phyloP scores from a whole-genome alignment of 2,329 filamentous ascomycete species.

The Fusarium armeniacum region DNA sequence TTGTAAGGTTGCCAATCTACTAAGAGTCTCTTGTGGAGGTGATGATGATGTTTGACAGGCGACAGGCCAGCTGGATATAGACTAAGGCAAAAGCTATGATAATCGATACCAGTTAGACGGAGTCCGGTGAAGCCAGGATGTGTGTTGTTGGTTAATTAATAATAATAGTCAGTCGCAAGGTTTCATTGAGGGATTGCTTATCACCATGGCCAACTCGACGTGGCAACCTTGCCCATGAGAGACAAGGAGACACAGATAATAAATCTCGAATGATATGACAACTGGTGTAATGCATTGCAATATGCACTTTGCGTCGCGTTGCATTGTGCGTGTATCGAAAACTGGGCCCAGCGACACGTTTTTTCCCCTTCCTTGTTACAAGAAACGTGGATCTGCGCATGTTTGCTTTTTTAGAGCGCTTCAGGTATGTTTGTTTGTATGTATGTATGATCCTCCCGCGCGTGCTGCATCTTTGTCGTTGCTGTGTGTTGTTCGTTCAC shows the following conservation, averaged over 20 bases:
- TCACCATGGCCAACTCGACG: conserved; percentile 10
- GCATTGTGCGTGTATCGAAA: conserved; percentile 9
- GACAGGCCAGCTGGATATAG: conserved; percentile 23
- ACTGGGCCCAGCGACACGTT: conserved; percentile 7
- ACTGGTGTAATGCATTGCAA: not conserved
- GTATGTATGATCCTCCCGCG: conserved; percentile 31
- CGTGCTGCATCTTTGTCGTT: conserved; percentile 4
- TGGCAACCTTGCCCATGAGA: conserved; percentile 5
- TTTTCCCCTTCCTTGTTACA: conserved; percentile 3
- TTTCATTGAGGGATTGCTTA: conserved; percentile 16
- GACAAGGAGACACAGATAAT: not conserved
- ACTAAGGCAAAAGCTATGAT: conserved; percentile 10
- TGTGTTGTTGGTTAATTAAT: conserved; percentile 15
- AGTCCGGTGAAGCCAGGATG: conserved; percentile 10
- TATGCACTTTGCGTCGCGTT: conserved; percentile 3
- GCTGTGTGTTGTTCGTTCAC: conserved; percentile 8
- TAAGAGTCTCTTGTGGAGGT: conserved; percentile 18
- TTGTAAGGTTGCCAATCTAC: not conserved
- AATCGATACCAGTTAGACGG: conserved; percentile 12
- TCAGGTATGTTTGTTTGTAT: conserved; percentile 34
- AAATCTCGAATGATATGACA: conserved; percentile 25
- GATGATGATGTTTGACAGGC: conserved; percentile 12
- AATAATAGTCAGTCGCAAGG: not conserved
- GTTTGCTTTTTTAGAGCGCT: conserved; percentile 32
- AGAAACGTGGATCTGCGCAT: conserved; percentile 36